Base-by-base conservation (phyloP, 2,329 filamentous ascomycete species). In the Verticillium tricorpus region DNA sequence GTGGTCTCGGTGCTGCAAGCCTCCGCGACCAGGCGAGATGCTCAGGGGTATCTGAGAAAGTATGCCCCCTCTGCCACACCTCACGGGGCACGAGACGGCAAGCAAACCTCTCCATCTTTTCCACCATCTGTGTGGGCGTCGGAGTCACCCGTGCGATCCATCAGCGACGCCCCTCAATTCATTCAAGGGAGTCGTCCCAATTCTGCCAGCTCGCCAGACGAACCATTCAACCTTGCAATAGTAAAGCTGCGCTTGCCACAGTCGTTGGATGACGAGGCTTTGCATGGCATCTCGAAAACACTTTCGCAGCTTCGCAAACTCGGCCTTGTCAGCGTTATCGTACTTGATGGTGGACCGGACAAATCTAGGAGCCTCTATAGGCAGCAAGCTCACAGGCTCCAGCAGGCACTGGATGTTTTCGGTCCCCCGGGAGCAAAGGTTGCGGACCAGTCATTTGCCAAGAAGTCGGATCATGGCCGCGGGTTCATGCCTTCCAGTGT, bases 1-100 rank as follows among this genome's bases (percentile, higher is more conserved):
- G 89, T 96, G 69, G 83, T 96, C 35, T 93, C 92, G 17, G 85
- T 98, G 3, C 81, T 99, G 35, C 92, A 91, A 70, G 92, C 93
- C 19, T 92, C 93, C 12, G 91, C 93, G 6, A 97, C 94, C 0
- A 96, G 93, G 76, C 88, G 95, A 69, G 95, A 99, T 78, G 93
- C 93, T 57, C 93, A 91, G 75, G 88, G 91, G 40, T 99, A 97
- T 72, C 83, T 99, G 17, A 90, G 95, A 68, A 93, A 92, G 64
- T 96, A 97, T 73, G 88, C 68, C 66, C 70, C 63, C 25, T 58
- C 56, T 17, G 35, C 50, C 28, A 31, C 6, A 2, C 14, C 40
- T 7, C 14, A 14, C 32, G 28, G 7, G 3, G 19, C 40, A 35
- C 25, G 22, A 61, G 69, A 14, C 60, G 61, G 58, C 59, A 63